Base-by-base conservation (phyloP, 2,329 filamentous ascomycete genomes). In the Davidsoniella eucalypti region DNA sequence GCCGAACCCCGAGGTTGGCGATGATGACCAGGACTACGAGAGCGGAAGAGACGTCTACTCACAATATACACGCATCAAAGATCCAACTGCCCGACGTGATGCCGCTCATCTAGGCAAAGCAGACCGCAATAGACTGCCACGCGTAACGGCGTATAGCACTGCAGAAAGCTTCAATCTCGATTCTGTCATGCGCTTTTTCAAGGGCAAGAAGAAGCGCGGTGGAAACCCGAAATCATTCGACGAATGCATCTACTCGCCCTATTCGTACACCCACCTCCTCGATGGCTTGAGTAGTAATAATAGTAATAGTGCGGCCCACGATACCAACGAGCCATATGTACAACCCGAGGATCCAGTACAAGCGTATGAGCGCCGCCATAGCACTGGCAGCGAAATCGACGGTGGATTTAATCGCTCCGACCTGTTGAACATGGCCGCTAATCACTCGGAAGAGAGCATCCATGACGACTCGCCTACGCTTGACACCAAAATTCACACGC, bases 31-130 rank as follows among this genome's bases (percentile, higher is more conserved):
- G 5, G 88, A 96, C 55, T 90, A 94, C 60, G 90, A 95, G 65
- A 92, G 86, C 59, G 87, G 88, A 8, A 74, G 88, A 56, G 92
- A 98, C 62, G 92, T 98, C 29, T 98, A 98, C 67, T 90, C 88
- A 23, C 92, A 98, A 64, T 96, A 95, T 63, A 94, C 90, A 7
- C 77, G 92, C 42, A 98, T 98, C 67, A 96, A 96, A 64, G 92
- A 98, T 61, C 88, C 90, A 0, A 94, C 83, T 0, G 92, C 92
- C 7, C 73, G 92, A 54, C 77, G 92, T 59, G 90, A 96, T 70
- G 92, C 92, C 14, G 92, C 92, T 25, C 73, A 88, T 51, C 66
- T 98, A 39, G 92, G 92, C 37, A 98, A 96, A 64, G 88, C 90
- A 38, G 92, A 98, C 63, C 76, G 92, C 51, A 83, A 87, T 55